Percentiles rank a stretch among this genome's conserved stretches.
Conservation (phyloP, 345 rosid species). For the sweet orange (Citrus sinensis) region DNA sequence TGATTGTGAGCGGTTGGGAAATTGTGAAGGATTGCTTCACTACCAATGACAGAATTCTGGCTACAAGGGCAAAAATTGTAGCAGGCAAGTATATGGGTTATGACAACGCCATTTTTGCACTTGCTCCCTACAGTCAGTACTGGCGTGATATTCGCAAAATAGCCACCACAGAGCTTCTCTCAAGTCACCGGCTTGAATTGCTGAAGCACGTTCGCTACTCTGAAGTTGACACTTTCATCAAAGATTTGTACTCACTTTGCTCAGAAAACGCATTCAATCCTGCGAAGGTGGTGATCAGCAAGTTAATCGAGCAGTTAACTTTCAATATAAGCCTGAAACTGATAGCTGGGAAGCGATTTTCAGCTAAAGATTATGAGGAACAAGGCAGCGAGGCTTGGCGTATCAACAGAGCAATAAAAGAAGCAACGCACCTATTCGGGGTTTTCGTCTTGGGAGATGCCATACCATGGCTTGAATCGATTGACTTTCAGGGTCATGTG, state of each 20-base stretch:
- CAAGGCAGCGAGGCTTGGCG: slow-evolving; percentile 42
- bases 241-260: slow-evolving; percentile 30
- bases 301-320: slow-evolving; percentile 43
- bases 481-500: slow-evolving; percentile 42
- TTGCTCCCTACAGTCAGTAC: slow-evolving; percentile 59
- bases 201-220: slow-evolving; percentile 41
- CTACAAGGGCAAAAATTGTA: slow-evolving; percentile 49
- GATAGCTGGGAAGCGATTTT: slow-evolving; percentile 50
- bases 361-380: slow-evolving; percentile 5
- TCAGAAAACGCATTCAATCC: background rate
- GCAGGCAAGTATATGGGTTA: slow-evolving; percentile 58
- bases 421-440: slow-evolving; percentile 36
- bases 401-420: slow-evolving; percentile 37
- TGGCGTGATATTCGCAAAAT: slow-evolving; percentile 68
- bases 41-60: slow-evolving; percentile 46
- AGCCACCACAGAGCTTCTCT: slow-evolving; percentile 51
- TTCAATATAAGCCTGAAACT: slow-evolving; percentile 48
- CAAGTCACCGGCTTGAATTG: slow-evolving; percentile 39
- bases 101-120: slow-evolving; percentile 40
- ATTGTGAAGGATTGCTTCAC: slow-evolving; percentile 47
- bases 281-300: slow-evolving; percentile 26
- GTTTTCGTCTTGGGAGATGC: slow-evolving; percentile 42
- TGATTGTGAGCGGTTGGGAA: slow-evolving; percentile 47
- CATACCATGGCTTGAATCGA: slow-evolving; percentile 56
- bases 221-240: slow-evolving; percentile 40